A percentile compares a stretch with the other conserved stretches of the same genome.
phyloP scores from a whole-genome alignment of 345 rosid genomes.

The Melaleuca alternifolia region DNA sequence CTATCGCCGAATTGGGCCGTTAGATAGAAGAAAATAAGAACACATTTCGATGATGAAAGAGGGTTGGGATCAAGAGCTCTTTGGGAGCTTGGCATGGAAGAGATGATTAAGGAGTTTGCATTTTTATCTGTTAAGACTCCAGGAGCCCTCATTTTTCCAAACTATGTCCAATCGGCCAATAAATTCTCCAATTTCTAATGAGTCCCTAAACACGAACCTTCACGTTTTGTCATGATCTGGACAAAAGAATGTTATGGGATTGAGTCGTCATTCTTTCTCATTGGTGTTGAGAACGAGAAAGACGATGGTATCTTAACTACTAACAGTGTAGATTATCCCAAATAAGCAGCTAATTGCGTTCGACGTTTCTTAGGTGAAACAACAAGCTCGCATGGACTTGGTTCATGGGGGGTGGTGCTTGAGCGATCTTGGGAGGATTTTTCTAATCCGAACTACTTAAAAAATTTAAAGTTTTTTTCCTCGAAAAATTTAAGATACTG shows the following conservation, averaged over 20 bases:
- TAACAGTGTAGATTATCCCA: neutral
- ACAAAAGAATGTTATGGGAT: neutral
- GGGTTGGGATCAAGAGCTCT: neutral
- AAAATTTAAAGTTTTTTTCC: neutral
- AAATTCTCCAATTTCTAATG: neutral
- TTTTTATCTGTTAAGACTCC: neutral
- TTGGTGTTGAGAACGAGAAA: neutral
- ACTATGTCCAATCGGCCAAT: neutral
- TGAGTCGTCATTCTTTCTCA: neutral
- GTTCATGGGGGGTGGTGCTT: accelerated
- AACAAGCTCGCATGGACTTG: neutral
- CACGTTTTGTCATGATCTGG: neutral
- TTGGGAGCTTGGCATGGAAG: neutral
- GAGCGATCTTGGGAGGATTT: neutral
- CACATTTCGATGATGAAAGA: neutral
- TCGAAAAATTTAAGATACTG: neutral
- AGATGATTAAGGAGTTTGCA: neutral
- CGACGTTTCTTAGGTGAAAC: neutral
- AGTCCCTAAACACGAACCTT: neutral
- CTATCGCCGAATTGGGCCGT: neutral
- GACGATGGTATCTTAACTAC: neutral
- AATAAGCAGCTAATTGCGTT: neutral
- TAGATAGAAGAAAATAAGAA: neutral
- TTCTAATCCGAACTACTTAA: neutral
- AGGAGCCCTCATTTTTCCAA: neutral